A percentile compares a stretch with the other conserved stretches of the same genome.
Evolutionary conservation across 371 early-diverging fungal species (phyloP).

Genomic region (Gilbertella persicaria): DNA sequence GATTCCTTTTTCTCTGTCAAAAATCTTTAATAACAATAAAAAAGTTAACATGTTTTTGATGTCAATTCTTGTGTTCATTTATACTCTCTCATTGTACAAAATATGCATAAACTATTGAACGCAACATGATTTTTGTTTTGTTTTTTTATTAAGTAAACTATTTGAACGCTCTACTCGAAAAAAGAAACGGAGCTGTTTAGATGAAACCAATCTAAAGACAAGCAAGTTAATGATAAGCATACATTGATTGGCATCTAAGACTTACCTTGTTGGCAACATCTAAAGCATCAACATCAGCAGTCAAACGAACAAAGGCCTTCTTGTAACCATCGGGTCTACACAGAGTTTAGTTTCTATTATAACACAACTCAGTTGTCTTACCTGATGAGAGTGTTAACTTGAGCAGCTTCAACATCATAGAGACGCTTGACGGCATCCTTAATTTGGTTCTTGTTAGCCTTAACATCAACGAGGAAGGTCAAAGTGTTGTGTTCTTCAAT

Average conservation of each 20-base stretch:
- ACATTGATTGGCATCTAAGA: not conserved
- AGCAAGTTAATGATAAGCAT: not conserved
- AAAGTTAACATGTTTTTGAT: too few relatives aligned
- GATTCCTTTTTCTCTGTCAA: too few relatives aligned
- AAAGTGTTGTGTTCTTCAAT: conserved; percentile 99
- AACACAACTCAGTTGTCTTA: conserved; percentile 23
- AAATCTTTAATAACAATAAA: too few relatives aligned
- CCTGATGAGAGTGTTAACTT: conserved; percentile 95
- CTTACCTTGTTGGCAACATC: conserved; percentile 95
- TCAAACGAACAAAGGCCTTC: conserved; percentile 98
- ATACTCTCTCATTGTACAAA: too few relatives aligned
- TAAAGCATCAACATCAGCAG: conserved; percentile 93
- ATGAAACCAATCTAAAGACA: conserved; percentile 36
- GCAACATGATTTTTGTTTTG: not conserved
- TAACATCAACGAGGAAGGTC: conserved; percentile 94
- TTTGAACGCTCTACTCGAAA: conserved; percentile 1
- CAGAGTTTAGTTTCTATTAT: conserved; percentile 15
- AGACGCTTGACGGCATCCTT: conserved; percentile 93
- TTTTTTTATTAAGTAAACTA: not conserved
- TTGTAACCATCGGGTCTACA: conserved; percentile 88
- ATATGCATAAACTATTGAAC: too few relatives aligned
- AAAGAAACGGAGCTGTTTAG: conserved; percentile 18
- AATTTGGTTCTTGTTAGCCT: conserved; percentile 97
- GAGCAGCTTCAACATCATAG: conserved; percentile 90
- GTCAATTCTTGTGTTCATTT: too few relatives aligned